These are phyloP conservation scores for Cutaneotrichosporon dermatis DNA, from an alignment of 1,284 basidiomycete genomes.

Conservation along the genomic window DNA sequence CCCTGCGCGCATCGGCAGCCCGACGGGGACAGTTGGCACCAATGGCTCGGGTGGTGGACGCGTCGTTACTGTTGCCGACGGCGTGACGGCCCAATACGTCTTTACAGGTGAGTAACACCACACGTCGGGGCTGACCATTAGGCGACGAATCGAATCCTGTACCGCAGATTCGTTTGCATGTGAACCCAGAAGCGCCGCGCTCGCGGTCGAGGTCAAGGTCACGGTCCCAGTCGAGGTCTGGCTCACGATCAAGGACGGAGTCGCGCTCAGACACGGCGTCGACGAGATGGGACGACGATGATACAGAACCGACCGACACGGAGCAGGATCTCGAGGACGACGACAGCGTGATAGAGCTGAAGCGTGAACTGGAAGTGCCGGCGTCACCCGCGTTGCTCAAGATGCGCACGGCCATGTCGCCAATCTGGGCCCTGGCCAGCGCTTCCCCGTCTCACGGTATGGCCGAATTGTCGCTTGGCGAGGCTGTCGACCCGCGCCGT, in stretches of 20 bases:
- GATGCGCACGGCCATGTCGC: constrained; percentile 34
- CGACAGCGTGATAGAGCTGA: background rate
- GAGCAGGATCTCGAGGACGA: constrained; percentile 6
- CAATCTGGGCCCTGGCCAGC: constrained; percentile 45
- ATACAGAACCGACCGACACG: constrained; percentile 20
- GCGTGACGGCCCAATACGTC: constrained; percentile 47
- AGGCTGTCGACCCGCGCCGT: constrained; percentile 15
- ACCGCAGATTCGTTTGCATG: constrained; percentile 45
- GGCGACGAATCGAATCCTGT: constrained; percentile 41
- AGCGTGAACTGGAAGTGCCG: constrained; percentile 21
- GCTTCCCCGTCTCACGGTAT: constrained; percentile 24
- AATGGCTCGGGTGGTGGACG: no score
- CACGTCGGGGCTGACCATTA: constrained; percentile 14
- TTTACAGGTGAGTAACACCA: constrained; percentile 36
- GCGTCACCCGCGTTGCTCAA: constrained; percentile 34
- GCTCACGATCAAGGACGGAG: no score
- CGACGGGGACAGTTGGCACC: no score
- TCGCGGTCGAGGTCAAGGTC: no score
- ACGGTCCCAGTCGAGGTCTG: no score
- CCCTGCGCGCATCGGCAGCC: no score
- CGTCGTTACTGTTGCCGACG: constrained; percentile 3
- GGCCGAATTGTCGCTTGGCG: constrained; percentile 34
- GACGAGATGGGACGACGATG: no score
- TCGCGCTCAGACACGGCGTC: no score
- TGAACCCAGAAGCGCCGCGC: background rate